Evolutionary conservation across 1,284 basidiomycete species (phyloP).

Genomic region (Sporisorium exsertum): DNA sequence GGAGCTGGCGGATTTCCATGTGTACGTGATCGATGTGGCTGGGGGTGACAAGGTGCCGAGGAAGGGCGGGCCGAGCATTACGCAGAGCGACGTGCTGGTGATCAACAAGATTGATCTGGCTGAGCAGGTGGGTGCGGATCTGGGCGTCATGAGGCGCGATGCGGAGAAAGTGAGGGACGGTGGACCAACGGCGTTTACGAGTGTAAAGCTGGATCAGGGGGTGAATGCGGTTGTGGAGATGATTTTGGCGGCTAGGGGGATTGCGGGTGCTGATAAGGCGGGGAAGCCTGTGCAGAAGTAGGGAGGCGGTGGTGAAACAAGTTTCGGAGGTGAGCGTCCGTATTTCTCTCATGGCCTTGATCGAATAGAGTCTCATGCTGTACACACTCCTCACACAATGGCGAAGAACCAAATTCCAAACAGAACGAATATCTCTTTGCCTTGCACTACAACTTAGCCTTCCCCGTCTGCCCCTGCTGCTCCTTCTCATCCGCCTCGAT

Average conservation of each 20-base stretch:
- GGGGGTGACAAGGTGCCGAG: slow-evolving; percentile 98
- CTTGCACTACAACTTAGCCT: slow-evolving; percentile 10
- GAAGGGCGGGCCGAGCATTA: slow-evolving; percentile 89
- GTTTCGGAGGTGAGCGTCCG: background rate
- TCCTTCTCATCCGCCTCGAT: slow-evolving; percentile 20
- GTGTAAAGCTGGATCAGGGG: slow-evolving; percentile 82
- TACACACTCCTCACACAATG: too few relatives aligned
- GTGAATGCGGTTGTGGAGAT: slow-evolving; percentile 85
- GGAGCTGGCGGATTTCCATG: slow-evolving; percentile 94
- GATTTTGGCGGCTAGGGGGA: slow-evolving; percentile 86
- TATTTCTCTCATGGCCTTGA: too few relatives aligned
- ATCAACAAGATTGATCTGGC: slow-evolving; percentile 83
- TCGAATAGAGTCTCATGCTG: too few relatives aligned
- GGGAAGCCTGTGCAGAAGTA: slow-evolving; percentile 25
- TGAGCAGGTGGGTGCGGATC: slow-evolving; percentile 88
- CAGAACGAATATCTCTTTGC: background rate
- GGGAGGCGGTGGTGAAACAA: too few relatives aligned
- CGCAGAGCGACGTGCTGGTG: slow-evolving; percentile 89
- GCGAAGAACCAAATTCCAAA: background rate
- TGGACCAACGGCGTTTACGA: slow-evolving; percentile 92
- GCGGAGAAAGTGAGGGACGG: slow-evolving; percentile 91
- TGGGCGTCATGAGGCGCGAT: slow-evolving; percentile 94
- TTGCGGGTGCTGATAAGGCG: slow-evolving; percentile 71
- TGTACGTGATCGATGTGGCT: slow-evolving; percentile 74
- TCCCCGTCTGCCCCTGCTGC: background rate